phyloP scores from a whole-genome alignment of 768 basidiomycete species.

The Russula emetica region DNA sequence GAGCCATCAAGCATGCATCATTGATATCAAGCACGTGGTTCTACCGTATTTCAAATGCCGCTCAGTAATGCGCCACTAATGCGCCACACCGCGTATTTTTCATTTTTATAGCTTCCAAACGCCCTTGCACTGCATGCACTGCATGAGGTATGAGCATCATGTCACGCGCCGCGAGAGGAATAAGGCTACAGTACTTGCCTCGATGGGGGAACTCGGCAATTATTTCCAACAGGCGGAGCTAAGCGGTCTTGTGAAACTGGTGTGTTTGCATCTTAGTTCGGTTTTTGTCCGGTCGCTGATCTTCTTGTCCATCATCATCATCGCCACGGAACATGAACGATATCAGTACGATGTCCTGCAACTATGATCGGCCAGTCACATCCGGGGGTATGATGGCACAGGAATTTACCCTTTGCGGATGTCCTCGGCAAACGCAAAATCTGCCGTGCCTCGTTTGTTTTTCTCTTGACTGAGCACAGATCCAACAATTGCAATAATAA shows the following conservation, averaged over 20 bases:
- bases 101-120: no score
- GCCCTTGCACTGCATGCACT: background rate
- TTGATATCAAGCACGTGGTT: no score
- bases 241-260: conserved; percentile 17
- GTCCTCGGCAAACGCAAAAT: background rate
- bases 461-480: background rate
- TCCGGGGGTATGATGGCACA: background rate
- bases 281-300: background rate
- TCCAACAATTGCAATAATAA: background rate
- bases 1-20: no score
- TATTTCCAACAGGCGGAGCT: conserved; percentile 17
- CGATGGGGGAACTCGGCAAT: conserved; percentile 17
- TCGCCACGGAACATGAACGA: background rate
- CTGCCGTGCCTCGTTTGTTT: background rate
- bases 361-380: background rate
- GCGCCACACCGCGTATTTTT: no score
- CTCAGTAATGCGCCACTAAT: no score
- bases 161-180: conserved; percentile 11
- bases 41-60: no score
- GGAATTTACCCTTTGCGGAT: background rate
- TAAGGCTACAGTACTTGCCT: background rate
- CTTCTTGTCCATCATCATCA: background rate
- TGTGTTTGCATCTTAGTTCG: background rate
- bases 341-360: background rate
- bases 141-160: conserved; percentile 1